These are phyloP conservation scores for Stylosanthes scabra DNA, from an alignment of 331 rosid genomes.

Conservation along the genomic window DNA sequence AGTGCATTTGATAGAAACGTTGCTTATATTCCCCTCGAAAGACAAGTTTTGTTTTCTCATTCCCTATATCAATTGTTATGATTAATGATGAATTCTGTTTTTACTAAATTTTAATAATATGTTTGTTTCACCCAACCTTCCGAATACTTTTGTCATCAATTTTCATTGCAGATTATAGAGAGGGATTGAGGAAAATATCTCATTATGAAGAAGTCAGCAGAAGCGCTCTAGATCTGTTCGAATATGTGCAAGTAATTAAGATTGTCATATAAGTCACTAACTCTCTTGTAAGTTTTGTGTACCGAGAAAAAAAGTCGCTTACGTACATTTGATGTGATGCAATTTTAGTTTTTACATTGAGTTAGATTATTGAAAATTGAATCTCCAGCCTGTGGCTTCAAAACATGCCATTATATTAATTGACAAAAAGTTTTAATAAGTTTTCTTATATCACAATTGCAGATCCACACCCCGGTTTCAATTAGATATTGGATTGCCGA, in stretches of 20 bases:
- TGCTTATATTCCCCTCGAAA: conserved; percentile 95
- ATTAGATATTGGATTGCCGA: conserved; percentile 97
- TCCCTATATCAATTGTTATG: background rate
- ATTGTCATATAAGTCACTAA: conserved; percentile 8
- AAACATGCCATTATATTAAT: conserved; percentile 95
- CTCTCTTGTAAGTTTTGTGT: conserved; percentile 5
- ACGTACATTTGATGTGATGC: background rate
- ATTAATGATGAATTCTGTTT: background rate
- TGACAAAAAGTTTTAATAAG: conserved; percentile 74
- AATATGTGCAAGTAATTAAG: conserved; percentile 83
- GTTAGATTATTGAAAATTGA: conserved; percentile 38
- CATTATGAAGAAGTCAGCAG: conserved; percentile 84
- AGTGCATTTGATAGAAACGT: conserved; percentile 98
- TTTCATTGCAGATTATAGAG: conserved; percentile 67
- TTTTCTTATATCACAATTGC: conserved; percentile 27
- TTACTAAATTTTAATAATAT: background rate
- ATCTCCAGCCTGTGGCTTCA: conserved; percentile 77
- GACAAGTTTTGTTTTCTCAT: conserved; percentile 65
- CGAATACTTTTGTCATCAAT: conserved; percentile 34
- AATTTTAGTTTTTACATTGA: conserved; percentile 20
- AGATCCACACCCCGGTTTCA: conserved; percentile 99
- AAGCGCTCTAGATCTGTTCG: conserved; percentile 76
- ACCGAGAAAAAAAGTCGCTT: background rate
- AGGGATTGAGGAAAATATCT: conserved; percentile 74
- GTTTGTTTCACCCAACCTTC: conserved; percentile 9